A percentile compares a stretch with the other conserved stretches of the same genome.
Evolutionary conservation across 2,329 filamentous ascomycete species (phyloP).

Genomic region (Hypoxylon sp.): DNA sequence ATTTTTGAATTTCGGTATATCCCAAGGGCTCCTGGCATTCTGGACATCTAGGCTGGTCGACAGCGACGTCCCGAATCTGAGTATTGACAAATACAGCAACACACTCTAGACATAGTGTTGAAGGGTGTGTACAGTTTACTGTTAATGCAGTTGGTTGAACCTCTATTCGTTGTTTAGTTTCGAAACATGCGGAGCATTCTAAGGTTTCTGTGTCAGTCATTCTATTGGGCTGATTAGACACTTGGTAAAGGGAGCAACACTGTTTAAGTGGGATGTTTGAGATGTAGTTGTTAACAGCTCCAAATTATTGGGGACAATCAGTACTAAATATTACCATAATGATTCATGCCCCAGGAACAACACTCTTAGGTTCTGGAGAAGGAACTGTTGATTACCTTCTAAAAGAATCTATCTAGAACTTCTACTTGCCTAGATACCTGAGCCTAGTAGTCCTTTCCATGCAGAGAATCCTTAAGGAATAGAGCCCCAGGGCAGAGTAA

Average conservation of each 20-base stretch:
- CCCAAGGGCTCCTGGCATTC: slow-evolving; percentile 56
- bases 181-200: slow-evolving; percentile 27
- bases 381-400: background rate
- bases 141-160: slow-evolving; percentile 19
- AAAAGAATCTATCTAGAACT: background rate
- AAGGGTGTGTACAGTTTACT: slow-evolving; percentile 17
- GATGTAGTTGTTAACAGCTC: background rate
- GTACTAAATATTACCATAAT: background rate
- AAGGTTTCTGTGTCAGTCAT: background rate
- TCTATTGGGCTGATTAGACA: background rate
- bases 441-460: background rate
- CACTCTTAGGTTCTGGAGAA: background rate
- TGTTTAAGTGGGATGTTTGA: too few species aligned
- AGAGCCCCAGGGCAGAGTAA: background rate
- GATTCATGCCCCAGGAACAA: background rate
- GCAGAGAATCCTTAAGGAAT: background rate
- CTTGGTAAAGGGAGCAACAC: background rate
- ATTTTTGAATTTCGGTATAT: slow-evolving; percentile 55
- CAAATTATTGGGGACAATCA: background rate
- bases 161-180: slow-evolving; percentile 9
- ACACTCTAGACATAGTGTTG: slow-evolving; percentile 26
- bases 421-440: too few species aligned
- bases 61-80: slow-evolving; percentile 12
- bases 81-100: slow-evolving; percentile 20
- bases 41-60: slow-evolving; percentile 51